phyloP scores from a whole-genome alignment of 2,329 filamentous ascomycete genomes.

The Colletotrichum lindemuthianum region DNA sequence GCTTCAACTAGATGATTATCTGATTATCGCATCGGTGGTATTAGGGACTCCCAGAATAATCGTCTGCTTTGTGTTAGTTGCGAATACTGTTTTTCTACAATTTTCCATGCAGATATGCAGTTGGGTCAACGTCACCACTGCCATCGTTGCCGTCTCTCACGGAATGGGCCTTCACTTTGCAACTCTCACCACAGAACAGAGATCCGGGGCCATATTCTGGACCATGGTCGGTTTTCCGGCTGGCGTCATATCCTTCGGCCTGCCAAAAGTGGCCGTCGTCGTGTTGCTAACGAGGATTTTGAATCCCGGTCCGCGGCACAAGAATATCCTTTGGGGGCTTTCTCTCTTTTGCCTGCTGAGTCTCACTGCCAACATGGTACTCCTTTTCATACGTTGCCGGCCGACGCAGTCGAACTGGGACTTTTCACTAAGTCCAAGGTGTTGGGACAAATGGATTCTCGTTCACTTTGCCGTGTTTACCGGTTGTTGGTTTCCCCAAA shows the following conservation, averaged over 20 bases:
- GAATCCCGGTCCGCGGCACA: constrained; percentile 47
- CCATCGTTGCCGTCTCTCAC: constrained; percentile 45
- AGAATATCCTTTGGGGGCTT: constrained; percentile 50
- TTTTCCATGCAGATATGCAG: constrained; percentile 41
- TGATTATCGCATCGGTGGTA: constrained; percentile 48
- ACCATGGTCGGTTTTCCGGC: constrained; percentile 49
- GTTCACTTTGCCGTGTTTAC: constrained; percentile 52
- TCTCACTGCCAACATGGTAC: constrained; percentile 48
- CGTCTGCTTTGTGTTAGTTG: not conserved
- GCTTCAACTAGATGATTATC: constrained; percentile 48
- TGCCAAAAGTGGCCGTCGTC: constrained; percentile 55
- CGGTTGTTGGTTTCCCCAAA: constrained; percentile 44
- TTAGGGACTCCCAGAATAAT: not conserved
- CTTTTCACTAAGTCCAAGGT: constrained; percentile 44
- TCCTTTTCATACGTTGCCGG: constrained; percentile 54
- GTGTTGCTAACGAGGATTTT: constrained; percentile 50
- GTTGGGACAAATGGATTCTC: constrained; percentile 47
- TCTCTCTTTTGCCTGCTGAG: constrained; percentile 43
- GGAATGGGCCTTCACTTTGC: constrained; percentile 53
- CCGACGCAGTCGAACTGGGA: constrained; percentile 53
- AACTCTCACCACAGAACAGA: constrained; percentile 43
- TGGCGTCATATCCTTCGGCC: constrained; percentile 50
- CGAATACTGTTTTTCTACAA: not conserved
- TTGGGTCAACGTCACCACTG: constrained; percentile 47
- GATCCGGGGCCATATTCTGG: constrained; percentile 46